Conservation (phyloP, 208 protist species). For the Lotmaria passim region DNA sequence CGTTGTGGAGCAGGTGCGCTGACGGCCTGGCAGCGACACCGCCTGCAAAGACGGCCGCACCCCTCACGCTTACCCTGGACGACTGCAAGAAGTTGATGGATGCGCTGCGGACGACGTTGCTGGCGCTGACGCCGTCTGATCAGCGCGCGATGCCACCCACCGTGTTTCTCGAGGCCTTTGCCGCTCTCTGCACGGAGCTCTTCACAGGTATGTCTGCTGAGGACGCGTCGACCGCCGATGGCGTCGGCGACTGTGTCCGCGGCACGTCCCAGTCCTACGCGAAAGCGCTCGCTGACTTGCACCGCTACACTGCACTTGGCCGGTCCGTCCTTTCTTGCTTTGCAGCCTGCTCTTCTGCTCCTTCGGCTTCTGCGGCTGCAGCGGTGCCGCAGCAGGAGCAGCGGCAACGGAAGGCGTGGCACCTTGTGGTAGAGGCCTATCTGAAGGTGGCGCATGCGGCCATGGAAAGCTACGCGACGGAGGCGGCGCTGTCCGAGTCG, state of each 20-base stretch:
- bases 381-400: background rate
- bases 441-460: conserved; percentile 12
- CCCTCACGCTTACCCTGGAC: conserved; percentile 18
- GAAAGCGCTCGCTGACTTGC: conserved; percentile 18
- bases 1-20: conserved; percentile 20
- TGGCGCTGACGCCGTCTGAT: background rate
- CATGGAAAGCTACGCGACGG: conserved; percentile 19
- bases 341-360: background rate
- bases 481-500: conserved; percentile 22
- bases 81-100: conserved; percentile 37
- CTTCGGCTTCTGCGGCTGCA: background rate
- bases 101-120: background rate
- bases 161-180: conserved; percentile 13
- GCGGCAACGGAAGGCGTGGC: conserved; percentile 10
- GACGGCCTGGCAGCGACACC: conserved; percentile 11
- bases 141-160: background rate
- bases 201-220: background rate
- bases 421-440: conserved; percentile 13
- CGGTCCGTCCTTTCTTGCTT: conserved; percentile 23
- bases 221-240: background rate
- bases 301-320: conserved; percentile 16
- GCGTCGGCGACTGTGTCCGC: background rate
- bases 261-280: conserved; percentile 19
- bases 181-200: conserved; percentile 8
- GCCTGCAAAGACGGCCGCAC: background rate